Evolutionary conservation across 1,139 yeast genomes (phyloP).

Genomic region (Komagataea norvegica): DNA sequence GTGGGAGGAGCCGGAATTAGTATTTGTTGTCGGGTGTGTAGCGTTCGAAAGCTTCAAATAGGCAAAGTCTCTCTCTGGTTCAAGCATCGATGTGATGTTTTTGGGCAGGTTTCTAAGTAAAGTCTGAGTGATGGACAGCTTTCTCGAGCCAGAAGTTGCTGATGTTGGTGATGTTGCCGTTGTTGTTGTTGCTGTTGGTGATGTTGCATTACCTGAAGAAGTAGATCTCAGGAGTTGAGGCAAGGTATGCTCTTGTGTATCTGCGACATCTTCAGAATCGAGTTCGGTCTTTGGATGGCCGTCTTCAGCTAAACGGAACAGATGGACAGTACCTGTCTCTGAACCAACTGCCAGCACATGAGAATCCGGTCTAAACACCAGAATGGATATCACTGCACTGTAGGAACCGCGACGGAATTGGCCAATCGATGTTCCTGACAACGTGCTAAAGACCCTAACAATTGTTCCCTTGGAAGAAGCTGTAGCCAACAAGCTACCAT

Average conservation of each 20-base stretch:
- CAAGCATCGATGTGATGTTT: slow-evolving; percentile 31
- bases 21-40: not conserved
- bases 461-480: slow-evolving; percentile 73
- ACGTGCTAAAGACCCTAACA: slow-evolving; percentile 46
- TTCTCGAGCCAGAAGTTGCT: slow-evolving; percentile 8
- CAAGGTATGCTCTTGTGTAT: slow-evolving; percentile 7
- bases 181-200: slow-evolving; percentile 5
- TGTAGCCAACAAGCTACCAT: slow-evolving; percentile 55
- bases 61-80: slow-evolving; percentile 39
- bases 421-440: slow-evolving; percentile 33
- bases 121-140: slow-evolving; percentile 21
- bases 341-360: slow-evolving; percentile 61
- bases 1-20: not conserved
- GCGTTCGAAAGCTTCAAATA: slow-evolving; percentile 25
- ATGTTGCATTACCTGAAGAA: not conserved
- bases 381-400: slow-evolving; percentile 48
- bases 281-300: slow-evolving; percentile 1
- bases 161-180: slow-evolving; percentile 2
- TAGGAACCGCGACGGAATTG: slow-evolving; percentile 72
- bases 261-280: slow-evolving; percentile 6
- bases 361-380: slow-evolving; percentile 49
- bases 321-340: slow-evolving; percentile 64
- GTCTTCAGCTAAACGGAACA: slow-evolving; percentile 40
- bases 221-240: slow-evolving; percentile 10
- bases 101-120: slow-evolving; percentile 28